A percentile compares a stretch with the other conserved stretches of the same genome.
phyloP scores from a whole-genome alignment of 2,329 filamentous ascomycete species.

The Pseudocercospora pini-densiflorae region DNA sequence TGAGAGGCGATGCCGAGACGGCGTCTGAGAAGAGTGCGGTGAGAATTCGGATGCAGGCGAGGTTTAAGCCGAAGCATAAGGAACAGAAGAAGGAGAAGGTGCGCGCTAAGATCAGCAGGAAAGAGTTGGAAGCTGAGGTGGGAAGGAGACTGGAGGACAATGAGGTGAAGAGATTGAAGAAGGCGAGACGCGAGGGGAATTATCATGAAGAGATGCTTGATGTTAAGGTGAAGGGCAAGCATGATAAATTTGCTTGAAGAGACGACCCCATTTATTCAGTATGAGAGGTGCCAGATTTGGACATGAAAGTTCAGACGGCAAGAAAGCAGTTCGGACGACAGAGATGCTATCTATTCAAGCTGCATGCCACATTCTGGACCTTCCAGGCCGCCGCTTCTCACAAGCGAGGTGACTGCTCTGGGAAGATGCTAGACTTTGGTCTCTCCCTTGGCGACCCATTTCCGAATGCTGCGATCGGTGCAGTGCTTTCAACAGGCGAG shows the following conservation, averaged over 20 bases:
- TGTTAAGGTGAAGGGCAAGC: conserved; percentile 88
- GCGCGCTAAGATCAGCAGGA: conserved; percentile 80
- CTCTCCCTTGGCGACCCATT: background rate
- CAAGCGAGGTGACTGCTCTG: background rate
- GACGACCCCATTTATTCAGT: background rate
- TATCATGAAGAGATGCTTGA: conserved; percentile 87
- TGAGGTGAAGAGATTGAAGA: conserved; percentile 83
- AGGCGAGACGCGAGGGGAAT: conserved; percentile 80
- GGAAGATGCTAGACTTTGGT: background rate
- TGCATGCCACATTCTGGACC: background rate
- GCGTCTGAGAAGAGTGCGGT: conserved; percentile 73
- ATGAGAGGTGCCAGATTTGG: background rate
- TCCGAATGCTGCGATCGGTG: background rate
- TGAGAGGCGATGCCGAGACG: conserved; percentile 75
- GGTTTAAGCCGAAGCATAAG: conserved; percentile 85
- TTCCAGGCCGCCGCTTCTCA: background rate
- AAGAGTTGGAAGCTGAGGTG: conserved; percentile 58
- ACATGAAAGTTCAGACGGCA: background rate
- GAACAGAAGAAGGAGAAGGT: conserved; percentile 83
- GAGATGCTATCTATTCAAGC: background rate
- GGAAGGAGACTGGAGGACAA: conserved; percentile 61
- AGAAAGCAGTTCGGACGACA: background rate
- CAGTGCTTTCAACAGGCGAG: background rate
- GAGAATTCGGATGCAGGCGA: conserved; percentile 89
- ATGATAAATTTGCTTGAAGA: conserved; percentile 73